A percentile compares a stretch with the other conserved stretches of the same genome.
phyloP scores from a whole-genome alignment of 371 early-diverging fungal species.

The Mortierella sp. region DNA sequence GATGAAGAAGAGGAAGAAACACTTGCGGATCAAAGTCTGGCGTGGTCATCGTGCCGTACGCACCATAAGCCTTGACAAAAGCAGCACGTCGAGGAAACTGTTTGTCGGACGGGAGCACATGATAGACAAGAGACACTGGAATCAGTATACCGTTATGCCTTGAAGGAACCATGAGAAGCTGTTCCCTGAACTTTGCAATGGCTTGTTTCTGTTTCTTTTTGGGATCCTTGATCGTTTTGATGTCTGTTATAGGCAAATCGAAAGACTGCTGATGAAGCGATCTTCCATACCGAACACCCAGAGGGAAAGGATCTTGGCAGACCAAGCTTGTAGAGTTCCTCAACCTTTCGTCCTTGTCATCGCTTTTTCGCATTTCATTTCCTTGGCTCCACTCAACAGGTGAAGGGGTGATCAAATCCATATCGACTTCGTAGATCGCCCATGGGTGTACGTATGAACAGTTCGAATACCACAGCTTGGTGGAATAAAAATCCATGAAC shows the following conservation, averaged over 20 bases:
- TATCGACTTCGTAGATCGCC: conserved; percentile 41
- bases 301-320: conserved; percentile 33
- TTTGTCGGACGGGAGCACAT: conserved; percentile 6
- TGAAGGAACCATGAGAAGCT: conserved; percentile 38
- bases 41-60: conserved; percentile 60
- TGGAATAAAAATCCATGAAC: conserved; percentile 30
- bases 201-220: conserved; percentile 19
- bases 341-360: conserved; percentile 22
- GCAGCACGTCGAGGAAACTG: conserved; percentile 39
- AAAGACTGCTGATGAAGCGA: neutral
- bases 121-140: conserved; percentile 33
- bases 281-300: conserved; percentile 26
- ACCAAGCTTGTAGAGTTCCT: conserved; percentile 28
- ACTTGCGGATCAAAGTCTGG: conserved; percentile 39
- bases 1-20: conserved; percentile 55
- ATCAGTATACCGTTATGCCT: conserved; percentile 22
- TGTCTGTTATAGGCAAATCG: neutral
- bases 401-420: conserved; percentile 13
- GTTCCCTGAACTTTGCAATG: conserved; percentile 42
- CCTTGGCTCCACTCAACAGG: neutral
- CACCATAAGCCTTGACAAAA: conserved; percentile 62
- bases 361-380: neutral
- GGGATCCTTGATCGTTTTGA: neutral
- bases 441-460: conserved; percentile 43
- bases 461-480: conserved; percentile 31